A percentile compares a stretch with the other conserved stretches of the same genome.
Conservation (phyloP, 208 protist genomes). For the Leishmania tarentolae region DNA sequence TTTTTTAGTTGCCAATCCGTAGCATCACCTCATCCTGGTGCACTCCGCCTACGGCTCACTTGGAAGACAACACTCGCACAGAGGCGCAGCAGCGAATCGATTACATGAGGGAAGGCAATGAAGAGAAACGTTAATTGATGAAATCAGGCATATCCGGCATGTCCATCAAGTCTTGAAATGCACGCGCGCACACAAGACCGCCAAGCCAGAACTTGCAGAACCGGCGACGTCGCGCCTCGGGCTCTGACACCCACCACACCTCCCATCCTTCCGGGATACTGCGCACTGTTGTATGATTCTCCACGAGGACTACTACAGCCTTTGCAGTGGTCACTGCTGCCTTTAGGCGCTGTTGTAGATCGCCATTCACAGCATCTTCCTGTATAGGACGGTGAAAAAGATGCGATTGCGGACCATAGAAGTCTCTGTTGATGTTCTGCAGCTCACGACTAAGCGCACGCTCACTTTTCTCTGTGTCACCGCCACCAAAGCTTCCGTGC, state of each 20-base stretch:
- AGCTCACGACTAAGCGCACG: conserved; percentile 16
- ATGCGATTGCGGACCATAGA: conserved; percentile 18
- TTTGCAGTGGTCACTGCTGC: conserved; percentile 28
- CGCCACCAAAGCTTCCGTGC: conserved; percentile 25
- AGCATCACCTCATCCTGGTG: neutral
- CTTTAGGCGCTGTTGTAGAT: conserved; percentile 26
- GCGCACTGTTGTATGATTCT: conserved; percentile 12
- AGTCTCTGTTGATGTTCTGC: conserved; percentile 38
- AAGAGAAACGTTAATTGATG: conserved; percentile 33
- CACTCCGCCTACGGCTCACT: neutral
- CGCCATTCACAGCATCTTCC: neutral
- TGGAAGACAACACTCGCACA: neutral
- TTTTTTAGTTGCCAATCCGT: too few relatives aligned
- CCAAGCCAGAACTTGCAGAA: conserved; percentile 73
- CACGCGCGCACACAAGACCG: conserved; percentile 41
- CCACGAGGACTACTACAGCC: conserved; percentile 30
- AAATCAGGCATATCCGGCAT: conserved; percentile 88
- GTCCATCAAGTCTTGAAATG: conserved; percentile 73
- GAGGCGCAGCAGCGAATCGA: neutral
- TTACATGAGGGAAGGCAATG: neutral
- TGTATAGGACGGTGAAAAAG: conserved; percentile 18
- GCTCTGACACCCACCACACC: conserved; percentile 73
- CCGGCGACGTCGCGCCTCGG: conserved; percentile 50
- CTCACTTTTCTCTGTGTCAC: conserved; percentile 38
- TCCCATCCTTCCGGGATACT: conserved; percentile 52